Evolutionary conservation across 345 rosid species (phyloP).

Genomic region (Kernera saxatilis): DNA sequence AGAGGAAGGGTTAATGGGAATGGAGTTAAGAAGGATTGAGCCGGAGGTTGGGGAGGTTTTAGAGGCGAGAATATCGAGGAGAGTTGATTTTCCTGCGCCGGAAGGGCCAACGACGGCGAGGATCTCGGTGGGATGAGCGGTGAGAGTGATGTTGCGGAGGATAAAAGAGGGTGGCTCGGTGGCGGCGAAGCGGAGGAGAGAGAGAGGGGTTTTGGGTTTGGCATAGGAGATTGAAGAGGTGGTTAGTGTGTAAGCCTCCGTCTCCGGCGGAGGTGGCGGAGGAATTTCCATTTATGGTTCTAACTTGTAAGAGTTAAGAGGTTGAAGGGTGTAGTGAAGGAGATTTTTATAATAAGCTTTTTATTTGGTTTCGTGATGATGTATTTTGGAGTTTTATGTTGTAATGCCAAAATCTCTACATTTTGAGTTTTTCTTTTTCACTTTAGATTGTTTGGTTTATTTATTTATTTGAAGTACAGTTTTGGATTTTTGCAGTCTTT

Average conservation of each 20-base stretch:
- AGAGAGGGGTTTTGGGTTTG: conserved; percentile 38
- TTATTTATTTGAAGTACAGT: not conserved
- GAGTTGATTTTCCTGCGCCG: conserved; percentile 96
- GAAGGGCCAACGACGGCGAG: conserved; percentile 95
- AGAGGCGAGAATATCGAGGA: conserved; percentile 86
- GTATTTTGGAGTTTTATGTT: conserved; percentile 6
- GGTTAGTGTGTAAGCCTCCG: conserved; percentile 44
- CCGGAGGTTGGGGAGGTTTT: conserved; percentile 76
- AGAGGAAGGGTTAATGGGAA: conserved; percentile 69
- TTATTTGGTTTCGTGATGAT: not conserved
- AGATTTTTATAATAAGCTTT: not conserved
- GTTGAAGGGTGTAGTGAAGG: conserved; percentile 1
- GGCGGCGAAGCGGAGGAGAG: conserved; percentile 32
- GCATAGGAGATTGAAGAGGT: conserved; percentile 67
- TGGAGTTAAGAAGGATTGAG: conserved; percentile 55
- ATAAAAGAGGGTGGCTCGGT: conserved; percentile 48
- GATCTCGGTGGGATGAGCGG: conserved; percentile 76
- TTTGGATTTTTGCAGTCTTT: conserved; percentile 4
- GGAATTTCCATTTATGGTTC: conserved; percentile 15
- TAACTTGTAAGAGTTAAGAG: not conserved
- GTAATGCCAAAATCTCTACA: not conserved
- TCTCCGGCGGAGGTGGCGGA: conserved; percentile 27
- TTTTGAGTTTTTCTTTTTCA: not conserved
- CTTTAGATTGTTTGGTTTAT: not conserved
- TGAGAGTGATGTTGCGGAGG: conserved; percentile 60